Base-by-base conservation (phyloP, 2,329 filamentous ascomycete genomes). In the Acrocalymma vagum region DNA sequence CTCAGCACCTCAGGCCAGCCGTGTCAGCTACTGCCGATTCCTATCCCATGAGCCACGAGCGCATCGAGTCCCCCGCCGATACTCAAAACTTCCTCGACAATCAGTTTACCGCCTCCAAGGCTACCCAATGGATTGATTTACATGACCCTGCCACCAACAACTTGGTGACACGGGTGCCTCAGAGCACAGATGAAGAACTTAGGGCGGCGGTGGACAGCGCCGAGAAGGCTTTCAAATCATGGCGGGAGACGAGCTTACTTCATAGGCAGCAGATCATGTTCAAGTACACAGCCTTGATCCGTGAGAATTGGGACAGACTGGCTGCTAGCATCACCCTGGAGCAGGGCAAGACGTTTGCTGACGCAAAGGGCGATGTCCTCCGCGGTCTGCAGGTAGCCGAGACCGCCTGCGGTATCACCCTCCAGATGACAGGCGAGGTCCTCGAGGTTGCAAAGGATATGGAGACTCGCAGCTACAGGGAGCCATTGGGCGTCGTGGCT, bases 381-480 rank as follows among this genome's bases (percentile, higher is more conserved):
- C 81, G 89, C 56, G 89, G 89, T 30, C 78, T 94, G 45, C 89
- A 94, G 77, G 89, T 94, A 17, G 90, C 90, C 3, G 89, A 94
- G 77, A 88, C 87, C 6, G 86, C 89, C 15, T 89, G 88, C 63
- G 87, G 80, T 32, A 90, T 90, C 38, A 88, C 89, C 1, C 89
- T 90, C 58, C 82, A 92, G 67, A 79, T 94, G 70, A 90, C 88
- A 69, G 89, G 89, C 25, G 88, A 94, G 74, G 79, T 94, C 29
- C 78, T 94, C 22, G 89, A 94, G 76, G 89, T 94, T 9, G 83
- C 88, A 38, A 92, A 90, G 78, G 89, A 94, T 62, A 94, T 94
- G 89, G 89, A 94, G 78, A 94, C 89, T 20, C 78, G 88, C 64
- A 87, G 83, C 45, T 94, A 94, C 70, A 82, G 84, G 48, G 89